These are phyloP conservation scores for Hymenoscyphus occultus DNA, from an alignment of 2,329 filamentous ascomycete genomes.

Conservation along the genomic window DNA sequence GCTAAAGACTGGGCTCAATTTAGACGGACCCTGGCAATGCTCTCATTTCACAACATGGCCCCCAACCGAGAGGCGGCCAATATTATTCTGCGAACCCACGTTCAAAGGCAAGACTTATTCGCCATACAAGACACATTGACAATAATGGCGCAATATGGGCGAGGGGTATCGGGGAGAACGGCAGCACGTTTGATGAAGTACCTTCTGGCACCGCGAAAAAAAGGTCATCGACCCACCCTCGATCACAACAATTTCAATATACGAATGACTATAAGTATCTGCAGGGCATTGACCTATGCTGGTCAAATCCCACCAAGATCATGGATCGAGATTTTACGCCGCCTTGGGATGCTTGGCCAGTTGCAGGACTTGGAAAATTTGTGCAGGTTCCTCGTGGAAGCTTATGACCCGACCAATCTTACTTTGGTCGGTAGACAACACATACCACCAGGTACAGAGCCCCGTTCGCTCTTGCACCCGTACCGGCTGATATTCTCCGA, in stretches of 20 bases:
- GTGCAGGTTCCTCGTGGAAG: conserved; percentile 46
- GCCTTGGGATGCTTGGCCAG: conserved; percentile 54
- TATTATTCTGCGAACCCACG: conserved; percentile 43
- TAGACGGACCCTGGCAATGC: conserved; percentile 53
- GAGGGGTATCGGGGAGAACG: conserved; percentile 43
- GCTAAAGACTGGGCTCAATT: conserved; percentile 49
- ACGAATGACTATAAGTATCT: conserved; percentile 42
- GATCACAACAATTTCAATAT: conserved; percentile 25
- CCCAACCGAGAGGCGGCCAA: conserved; percentile 44
- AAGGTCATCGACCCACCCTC: conserved; percentile 24
- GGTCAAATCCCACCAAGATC: conserved; percentile 42
- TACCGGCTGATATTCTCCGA: conserved; percentile 43
- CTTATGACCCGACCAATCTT: not conserved
- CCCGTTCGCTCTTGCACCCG: conserved; percentile 31
- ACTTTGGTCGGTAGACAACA: conserved; percentile 6
- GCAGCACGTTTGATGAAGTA: conserved; percentile 42
- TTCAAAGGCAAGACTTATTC: conserved; percentile 36
- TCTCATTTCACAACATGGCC: conserved; percentile 44
- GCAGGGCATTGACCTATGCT: conserved; percentile 46
- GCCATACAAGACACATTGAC: conserved; percentile 34
- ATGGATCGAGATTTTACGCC: conserved; percentile 58
- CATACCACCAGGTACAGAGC: conserved; percentile 16
- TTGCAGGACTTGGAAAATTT: conserved; percentile 51
- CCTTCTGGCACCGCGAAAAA: conserved; percentile 40
- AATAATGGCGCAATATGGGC: conserved; percentile 47